Base-by-base conservation (phyloP, 2,329 filamentous ascomycete species). In the Thelonectria blattea region DNA sequence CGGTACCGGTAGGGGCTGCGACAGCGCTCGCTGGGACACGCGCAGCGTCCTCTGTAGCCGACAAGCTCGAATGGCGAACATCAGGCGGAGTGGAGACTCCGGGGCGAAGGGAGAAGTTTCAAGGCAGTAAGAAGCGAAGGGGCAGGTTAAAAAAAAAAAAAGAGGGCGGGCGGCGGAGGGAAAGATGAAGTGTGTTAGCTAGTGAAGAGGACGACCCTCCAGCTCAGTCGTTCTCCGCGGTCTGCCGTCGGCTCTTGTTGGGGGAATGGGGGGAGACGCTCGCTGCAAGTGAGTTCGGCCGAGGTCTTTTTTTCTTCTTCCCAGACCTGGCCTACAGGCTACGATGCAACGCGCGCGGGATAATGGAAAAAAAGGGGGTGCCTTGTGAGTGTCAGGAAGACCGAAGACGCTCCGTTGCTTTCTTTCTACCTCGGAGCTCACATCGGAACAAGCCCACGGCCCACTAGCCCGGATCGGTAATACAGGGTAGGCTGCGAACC, bases 51-150 rank as follows among this genome's bases (percentile, higher is more conserved):
- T 68, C 59, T 69, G 67, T 32, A 70, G 58, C 59, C 63, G 52
- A 59, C 57, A 54, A 51, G 55, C 48, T 61, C 62, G 67, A 41
- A 60, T 49, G 50, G 50, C 55, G 60, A 70, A 55, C 68, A 70
- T 71, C 53, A 68, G 52, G 60, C 45, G 60, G 49, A 62, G 68
- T 67, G 67, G 68, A 68, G 67, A 66, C 59, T 64, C 66, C 65
- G 65, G 66, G 49, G 61, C 65, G 64, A 69, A 70, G 67, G 66
- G 64, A 60, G 14, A 30, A 24, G 22, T 24, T 24, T 24, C 3
- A 24, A 24, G 22, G 22, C 22, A 24, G 22, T 24, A 24, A 24
- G 22, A n/a, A 24, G 22, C 22, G 6, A 24, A 6, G 22, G 22
- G n/a, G n/a, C n/a, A n/a, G n/a, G n/a, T n/a, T n/a, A 49, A 42